Conservation (phyloP, 225 moss, liverwort and hornwort genomes). For the Polytrichum formosum region DNA sequence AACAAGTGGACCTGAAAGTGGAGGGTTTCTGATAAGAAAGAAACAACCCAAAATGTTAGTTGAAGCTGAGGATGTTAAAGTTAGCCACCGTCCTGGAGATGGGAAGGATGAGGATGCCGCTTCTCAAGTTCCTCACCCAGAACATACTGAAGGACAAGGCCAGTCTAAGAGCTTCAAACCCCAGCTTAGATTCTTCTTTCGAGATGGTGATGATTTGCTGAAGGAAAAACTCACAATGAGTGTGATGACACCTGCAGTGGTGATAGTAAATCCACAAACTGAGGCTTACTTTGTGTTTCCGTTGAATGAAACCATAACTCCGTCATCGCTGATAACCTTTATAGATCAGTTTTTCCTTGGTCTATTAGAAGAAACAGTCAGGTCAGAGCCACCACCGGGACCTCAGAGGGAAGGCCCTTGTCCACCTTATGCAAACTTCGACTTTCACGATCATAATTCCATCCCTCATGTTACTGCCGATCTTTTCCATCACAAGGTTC, state of each 20-base stretch:
- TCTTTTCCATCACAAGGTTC: slow-evolving; percentile 22
- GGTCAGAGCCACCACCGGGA: slow-evolving; percentile 18
- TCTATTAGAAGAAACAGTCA: slow-evolving; percentile 15
- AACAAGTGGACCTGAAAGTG: background rate
- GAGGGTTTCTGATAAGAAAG: background rate
- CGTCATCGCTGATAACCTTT: slow-evolving; percentile 25
- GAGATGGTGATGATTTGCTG: slow-evolving; percentile 41
- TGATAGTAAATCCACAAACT: slow-evolving; percentile 29
- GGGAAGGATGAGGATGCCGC: background rate
- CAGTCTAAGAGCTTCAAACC: background rate
- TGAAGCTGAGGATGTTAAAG: background rate
- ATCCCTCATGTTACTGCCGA: slow-evolving; percentile 28
- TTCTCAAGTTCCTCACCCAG: background rate
- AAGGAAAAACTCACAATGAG: slow-evolving; percentile 30
- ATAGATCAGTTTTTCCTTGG: slow-evolving; percentile 25
- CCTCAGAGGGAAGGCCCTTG: slow-evolving; percentile 21
- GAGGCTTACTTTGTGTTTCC: slow-evolving; percentile 33
- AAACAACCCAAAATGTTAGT: background rate
- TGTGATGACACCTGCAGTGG: slow-evolving; percentile 23
- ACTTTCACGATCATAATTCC: slow-evolving; percentile 32
- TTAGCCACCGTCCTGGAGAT: background rate
- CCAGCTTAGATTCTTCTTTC: slow-evolving; percentile 10
- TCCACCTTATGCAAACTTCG: slow-evolving; percentile 40
- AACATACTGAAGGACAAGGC: background rate
- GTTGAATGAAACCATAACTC: slow-evolving; percentile 14